These are phyloP conservation scores for Backusella westeae DNA, from an alignment of 192 early-diverging fungal genomes.

Conservation along the genomic window DNA sequence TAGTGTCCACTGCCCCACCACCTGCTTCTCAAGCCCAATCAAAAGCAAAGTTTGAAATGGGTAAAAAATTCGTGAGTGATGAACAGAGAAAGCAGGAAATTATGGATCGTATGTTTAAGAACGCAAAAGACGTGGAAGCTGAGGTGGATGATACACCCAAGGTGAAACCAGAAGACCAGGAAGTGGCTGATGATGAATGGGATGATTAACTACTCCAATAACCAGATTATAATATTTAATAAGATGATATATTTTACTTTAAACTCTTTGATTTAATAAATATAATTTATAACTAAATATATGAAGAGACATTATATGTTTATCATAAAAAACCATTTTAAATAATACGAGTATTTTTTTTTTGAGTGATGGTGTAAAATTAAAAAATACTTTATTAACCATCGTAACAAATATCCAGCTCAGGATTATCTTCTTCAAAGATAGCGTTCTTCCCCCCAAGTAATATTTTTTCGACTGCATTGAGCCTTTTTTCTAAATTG, in stretches of 20 bases:
- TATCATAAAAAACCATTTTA: not conserved
- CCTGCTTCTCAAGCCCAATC: conserved; percentile 14
- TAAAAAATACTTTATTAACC: not conserved
- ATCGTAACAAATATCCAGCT: not conserved
- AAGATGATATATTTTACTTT: not conserved
- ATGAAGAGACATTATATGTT: too few species aligned
- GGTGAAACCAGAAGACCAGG: conserved; percentile 17
- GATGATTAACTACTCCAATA: not conserved
- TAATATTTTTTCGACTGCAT: not conserved
- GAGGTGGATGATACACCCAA: conserved; percentile 8
- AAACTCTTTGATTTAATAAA: not conserved
- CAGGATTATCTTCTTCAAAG: not conserved
- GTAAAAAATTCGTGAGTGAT: conserved; percentile 24
- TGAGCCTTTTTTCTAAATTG: not conserved
- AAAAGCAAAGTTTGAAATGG: conserved; percentile 37
- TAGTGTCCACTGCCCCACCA: conserved; percentile 31
- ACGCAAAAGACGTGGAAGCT: conserved; percentile 28
- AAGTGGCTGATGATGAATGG: conserved; percentile 40
- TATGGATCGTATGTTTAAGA: conserved; percentile 38
- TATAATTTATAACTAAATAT: not conserved
- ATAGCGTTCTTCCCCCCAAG: not conserved
- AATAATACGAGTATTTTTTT: not conserved
- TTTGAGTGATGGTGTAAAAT: not conserved
- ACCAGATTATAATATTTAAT: not conserved
- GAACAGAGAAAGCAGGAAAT: conserved; percentile 30